Evolutionary conservation across 176 grass and related monocot genomes (phyloP), one percentile per base, ranked within the genome.

Genomic region (Elymus sibiricus): DNA sequence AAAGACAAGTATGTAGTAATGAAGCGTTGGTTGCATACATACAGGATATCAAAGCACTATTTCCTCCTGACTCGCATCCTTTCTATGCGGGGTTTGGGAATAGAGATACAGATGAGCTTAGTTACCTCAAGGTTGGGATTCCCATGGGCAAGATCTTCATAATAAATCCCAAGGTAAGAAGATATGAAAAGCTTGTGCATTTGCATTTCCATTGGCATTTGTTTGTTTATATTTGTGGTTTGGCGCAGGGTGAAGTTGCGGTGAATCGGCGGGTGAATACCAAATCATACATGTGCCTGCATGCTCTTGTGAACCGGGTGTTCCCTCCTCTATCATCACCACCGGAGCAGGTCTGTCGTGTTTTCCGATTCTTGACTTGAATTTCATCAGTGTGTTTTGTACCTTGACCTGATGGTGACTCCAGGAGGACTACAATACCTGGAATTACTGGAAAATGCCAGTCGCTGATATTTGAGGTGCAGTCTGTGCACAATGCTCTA

Each of bases 1-100:
- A 46, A 86, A 74, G 25, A 22, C 29, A 80, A 83, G 9, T 55
- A 77, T 70, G 63, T 84, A 74, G 38, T 77, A 44, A 88, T 77
- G 56, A 79, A 31, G 47, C 85, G 67, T 86, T 53, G 49, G 61
- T 84, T 53, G 49, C 49, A 53, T 53, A 53, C 44, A 78, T 83
- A 47, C 87, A 98, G 96, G 88, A 71, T 65, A 98, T 98, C 77
- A 95, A 87, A 90, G 90, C 88, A 78, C 81, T 94, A 89, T 98
- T 98, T 87, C 96, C 93, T 86, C 81, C 78, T 37, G 96, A 95
- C 86, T 82, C 88, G 32, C 92, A 98, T 87, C 96, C 96, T 82
- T 98, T 95, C 85, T 98, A 98, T 87, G 96, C 96, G 64, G 96
- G 96, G 87, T 98, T 95, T 40, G 96, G 93, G 92, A 98, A 95